A percentile compares a stretch with the other conserved stretches of the same genome.
Conservation (phyloP, 345 rosid genomes). For the Euphorbia tirucalli region DNA sequence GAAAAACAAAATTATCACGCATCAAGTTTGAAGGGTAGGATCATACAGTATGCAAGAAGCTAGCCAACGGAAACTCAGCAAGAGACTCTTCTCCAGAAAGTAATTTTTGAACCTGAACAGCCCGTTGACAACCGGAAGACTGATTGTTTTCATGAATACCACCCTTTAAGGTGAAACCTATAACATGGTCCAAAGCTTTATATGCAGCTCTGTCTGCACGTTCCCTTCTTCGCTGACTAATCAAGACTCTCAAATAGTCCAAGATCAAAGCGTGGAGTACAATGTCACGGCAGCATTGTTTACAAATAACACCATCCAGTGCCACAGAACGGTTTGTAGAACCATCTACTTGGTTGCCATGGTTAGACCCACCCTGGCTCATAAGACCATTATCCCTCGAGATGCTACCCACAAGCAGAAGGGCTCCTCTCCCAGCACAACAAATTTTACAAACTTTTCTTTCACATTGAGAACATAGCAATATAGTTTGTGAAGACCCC, state of each 20-base stretch:
- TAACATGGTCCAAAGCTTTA: constrained; percentile 60
- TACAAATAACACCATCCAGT: constrained; percentile 64
- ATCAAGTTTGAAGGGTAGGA: constrained; percentile 10
- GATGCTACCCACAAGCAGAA: constrained; percentile 50
- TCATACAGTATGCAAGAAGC: constrained; percentile 77
- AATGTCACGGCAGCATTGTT: constrained; percentile 61
- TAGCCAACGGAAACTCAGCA: constrained; percentile 88
- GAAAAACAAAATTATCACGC: not conserved
- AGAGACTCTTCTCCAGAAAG: constrained; percentile 72
- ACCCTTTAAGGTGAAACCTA: constrained; percentile 47
- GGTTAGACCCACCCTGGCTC: constrained; percentile 59
- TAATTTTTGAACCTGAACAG: constrained; percentile 42
- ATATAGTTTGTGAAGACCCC: constrained; percentile 41
- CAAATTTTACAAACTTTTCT: constrained; percentile 81
- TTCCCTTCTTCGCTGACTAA: constrained; percentile 67
- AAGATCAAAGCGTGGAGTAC: constrained; percentile 75
- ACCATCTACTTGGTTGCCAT: constrained; percentile 54
- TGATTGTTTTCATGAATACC: constrained; percentile 39
- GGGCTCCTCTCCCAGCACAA: constrained; percentile 91
- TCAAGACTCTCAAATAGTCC: constrained; percentile 82
- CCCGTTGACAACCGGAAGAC: constrained; percentile 31
- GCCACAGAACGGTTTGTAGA: constrained; percentile 47
- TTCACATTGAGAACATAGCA: constrained; percentile 63
- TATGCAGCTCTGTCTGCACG: constrained; percentile 65
- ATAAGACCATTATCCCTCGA: constrained; percentile 52